These are phyloP conservation scores for Rhipidocladum racemiflorum DNA, from an alignment of 176 grass and related monocot genomes.

Conservation along the genomic window DNA sequence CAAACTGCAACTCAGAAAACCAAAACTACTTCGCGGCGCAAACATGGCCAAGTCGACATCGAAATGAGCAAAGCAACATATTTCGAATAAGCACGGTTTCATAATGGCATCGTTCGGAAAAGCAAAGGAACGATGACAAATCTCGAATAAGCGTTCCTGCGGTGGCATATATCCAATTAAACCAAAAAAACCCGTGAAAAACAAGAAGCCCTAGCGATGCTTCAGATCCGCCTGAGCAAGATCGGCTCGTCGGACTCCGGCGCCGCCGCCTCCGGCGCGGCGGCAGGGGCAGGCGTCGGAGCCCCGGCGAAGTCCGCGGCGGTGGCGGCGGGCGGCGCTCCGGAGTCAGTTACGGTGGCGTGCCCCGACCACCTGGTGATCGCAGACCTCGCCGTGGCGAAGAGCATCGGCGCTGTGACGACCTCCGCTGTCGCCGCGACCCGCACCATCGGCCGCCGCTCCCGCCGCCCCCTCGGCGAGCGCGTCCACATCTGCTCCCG, in stretches of 20 bases:
- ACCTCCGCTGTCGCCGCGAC: slow-evolving; percentile 52
- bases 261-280: slow-evolving; percentile 30
- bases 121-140: no score
- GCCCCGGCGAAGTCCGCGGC: slow-evolving; percentile 25
- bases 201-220: slow-evolving; percentile 49
- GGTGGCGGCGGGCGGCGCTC: slow-evolving; percentile 24
- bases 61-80: background rate
- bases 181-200: background rate
- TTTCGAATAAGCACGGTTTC: no score
- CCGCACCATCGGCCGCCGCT: slow-evolving; percentile 69
- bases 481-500: slow-evolving; percentile 82
- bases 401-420: slow-evolving; percentile 73
- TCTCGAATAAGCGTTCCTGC: no score
- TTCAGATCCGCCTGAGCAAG: slow-evolving; percentile 84
- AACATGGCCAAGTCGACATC: background rate
- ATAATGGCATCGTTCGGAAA: no score
- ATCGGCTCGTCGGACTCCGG: slow-evolving; percentile 53
- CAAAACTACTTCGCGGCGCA: background rate
- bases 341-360: slow-evolving; percentile 66
- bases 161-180: no score
- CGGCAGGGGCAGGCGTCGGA: slow-evolving; percentile 18
- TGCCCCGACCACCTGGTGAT: slow-evolving; percentile 85
- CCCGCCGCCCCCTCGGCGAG: slow-evolving; percentile 72
- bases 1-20: background rate
- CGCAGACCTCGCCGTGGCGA: slow-evolving; percentile 74